These are phyloP conservation scores for Breviolum minutum DNA, from an alignment of 73 alveolate genomes.

Conservation along the genomic window DNA sequence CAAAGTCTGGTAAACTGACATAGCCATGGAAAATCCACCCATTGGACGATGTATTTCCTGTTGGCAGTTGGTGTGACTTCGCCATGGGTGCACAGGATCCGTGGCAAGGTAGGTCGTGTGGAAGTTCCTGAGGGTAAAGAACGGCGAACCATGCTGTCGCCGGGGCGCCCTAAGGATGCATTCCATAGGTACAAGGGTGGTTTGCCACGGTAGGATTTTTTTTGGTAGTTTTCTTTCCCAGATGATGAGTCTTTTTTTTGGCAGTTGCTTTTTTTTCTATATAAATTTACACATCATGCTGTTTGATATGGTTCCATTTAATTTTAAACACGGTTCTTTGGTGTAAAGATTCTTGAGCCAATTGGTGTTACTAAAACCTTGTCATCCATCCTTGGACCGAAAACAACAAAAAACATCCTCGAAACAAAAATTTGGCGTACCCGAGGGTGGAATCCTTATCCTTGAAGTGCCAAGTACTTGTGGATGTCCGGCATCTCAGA, in stretches of 20 bases:
- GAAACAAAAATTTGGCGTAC: too few species aligned
- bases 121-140: constrained; percentile 81
- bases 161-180: too few species aligned
- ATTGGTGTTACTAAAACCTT: background rate
- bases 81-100: constrained; percentile 15
- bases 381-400: background rate
- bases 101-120: constrained; percentile 72
- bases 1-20: too few species aligned
- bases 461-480: constrained; percentile 81
- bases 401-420: too few species aligned
- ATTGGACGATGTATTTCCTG: background rate
- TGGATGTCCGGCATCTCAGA: constrained; percentile 9
- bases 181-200: background rate
- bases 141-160: constrained; percentile 51
- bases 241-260: too few species aligned
- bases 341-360: background rate
- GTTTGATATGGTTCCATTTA: too few species aligned
- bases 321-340: too few species aligned
- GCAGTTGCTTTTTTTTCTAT: too few species aligned
- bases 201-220: background rate
- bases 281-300: too few species aligned
- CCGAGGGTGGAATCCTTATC: constrained; percentile 67
- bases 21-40: too few species aligned
- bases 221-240: too few species aligned
- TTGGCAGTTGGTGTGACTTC: background rate